These are phyloP conservation scores for Mycena belliarum DNA, from an alignment of 768 basidiomycete species.

Conservation along the genomic window DNA sequence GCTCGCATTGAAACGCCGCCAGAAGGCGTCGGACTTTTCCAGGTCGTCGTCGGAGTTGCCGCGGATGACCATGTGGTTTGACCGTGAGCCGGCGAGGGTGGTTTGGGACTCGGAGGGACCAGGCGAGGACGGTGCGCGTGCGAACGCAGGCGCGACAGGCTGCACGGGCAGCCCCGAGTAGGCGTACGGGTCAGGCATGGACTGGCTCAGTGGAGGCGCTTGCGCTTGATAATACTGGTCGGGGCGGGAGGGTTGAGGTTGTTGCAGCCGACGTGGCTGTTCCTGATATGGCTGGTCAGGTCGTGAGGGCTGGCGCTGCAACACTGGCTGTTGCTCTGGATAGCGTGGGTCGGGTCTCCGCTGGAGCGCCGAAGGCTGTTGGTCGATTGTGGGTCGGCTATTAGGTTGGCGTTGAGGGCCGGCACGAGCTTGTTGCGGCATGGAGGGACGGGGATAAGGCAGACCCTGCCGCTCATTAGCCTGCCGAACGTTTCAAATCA, in stretches of 20 bases:
- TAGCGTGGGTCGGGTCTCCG: background rate
- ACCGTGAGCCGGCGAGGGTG: background rate
- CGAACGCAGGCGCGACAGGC: conserved; percentile 3
- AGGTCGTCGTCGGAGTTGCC: conserved; percentile 20
- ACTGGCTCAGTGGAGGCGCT: background rate
- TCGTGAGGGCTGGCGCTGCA: conserved; percentile 7
- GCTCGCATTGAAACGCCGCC: conserved; percentile 22
- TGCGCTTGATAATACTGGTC: conserved; percentile 4
- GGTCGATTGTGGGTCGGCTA: background rate
- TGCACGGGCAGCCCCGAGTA: conserved; percentile 4
- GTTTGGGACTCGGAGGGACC: conserved; percentile 10
- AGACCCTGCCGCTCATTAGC: background rate
- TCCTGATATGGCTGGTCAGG: conserved; percentile 3
- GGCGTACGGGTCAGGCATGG: background rate
- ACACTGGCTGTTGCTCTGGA: background rate
- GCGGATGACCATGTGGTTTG: conserved; percentile 15
- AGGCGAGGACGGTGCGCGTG: background rate
- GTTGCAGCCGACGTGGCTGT: background rate
- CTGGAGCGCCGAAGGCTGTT: conserved; percentile 1
- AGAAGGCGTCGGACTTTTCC: conserved; percentile 13
- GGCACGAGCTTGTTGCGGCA: background rate
- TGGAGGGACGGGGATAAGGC: background rate
- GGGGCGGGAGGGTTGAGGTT: conserved; percentile 10
- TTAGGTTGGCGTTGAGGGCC: background rate
- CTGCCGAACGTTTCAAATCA: too few species aligned